Conservation (phyloP, 2,329 filamentous ascomycete species). For the Fusarium avenaceum region DNA sequence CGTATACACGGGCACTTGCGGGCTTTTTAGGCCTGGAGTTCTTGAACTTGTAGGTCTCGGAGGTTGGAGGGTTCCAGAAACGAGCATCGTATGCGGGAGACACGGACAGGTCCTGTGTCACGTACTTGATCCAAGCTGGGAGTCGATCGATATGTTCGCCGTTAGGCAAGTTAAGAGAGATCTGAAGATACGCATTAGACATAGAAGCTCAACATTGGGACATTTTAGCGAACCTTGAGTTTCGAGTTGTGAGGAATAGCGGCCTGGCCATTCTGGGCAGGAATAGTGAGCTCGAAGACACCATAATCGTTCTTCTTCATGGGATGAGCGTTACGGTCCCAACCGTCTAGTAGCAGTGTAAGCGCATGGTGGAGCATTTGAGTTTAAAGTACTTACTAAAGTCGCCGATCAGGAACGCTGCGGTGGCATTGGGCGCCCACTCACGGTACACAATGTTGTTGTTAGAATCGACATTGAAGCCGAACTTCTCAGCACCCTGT, state of each 20-base stretch:
- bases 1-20: constrained; percentile 89
- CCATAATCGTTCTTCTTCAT: constrained; percentile 91
- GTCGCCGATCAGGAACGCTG: constrained; percentile 90
- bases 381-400: constrained; percentile 75
- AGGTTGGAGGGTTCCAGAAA: constrained; percentile 93
- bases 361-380: constrained; percentile 38
- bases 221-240: constrained; percentile 77
- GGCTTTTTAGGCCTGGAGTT: constrained; percentile 86
- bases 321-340: constrained; percentile 84
- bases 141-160: constrained; percentile 88
- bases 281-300: constrained; percentile 85
- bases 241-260: constrained; percentile 95
- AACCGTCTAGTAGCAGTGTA: constrained; percentile 73
- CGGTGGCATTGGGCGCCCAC: constrained; percentile 92
- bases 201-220: neutral
- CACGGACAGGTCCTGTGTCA: constrained; percentile 90
- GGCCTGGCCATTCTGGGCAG: constrained; percentile 78
- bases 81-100: constrained; percentile 94
- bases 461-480: constrained; percentile 83
- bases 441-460: constrained; percentile 92
- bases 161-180: constrained; percentile 83
- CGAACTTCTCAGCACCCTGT: constrained; percentile 87
- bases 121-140: constrained; percentile 97
- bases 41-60: constrained; percentile 86
- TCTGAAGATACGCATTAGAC: constrained; percentile 62